Evolutionary conservation across 2,329 filamentous ascomycete species (phyloP), one percentile per base, ranked within the genome.

Genomic region (Cercospora nicotianae): DNA sequence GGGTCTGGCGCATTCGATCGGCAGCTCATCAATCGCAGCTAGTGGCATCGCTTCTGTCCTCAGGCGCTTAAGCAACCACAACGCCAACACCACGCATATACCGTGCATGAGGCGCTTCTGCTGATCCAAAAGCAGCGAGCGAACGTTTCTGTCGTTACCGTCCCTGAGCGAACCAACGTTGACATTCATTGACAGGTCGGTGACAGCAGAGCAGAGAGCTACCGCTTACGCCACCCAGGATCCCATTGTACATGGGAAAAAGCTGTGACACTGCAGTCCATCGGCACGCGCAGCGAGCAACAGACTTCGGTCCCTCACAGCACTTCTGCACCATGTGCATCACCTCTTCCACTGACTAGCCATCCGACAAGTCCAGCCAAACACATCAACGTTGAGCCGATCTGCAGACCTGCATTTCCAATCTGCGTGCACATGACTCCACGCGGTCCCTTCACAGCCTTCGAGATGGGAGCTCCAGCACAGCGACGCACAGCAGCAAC

Each of bases 381-480:
- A 30, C 26, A 30, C 53, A 30, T 58, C 26, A n/a, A 20, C 30
- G 26, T 58, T 58, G 26, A 30, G 53, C 53, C 30, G 53, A 58
- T 58, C 53, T 58, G 53, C 53, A 58, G 23, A 30, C 53, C 53
- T 58, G 53, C 53, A 58, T 58, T 58, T 58, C 26, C 53, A n/a
- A 16, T 3, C n/a, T 20, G 53, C 53, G 53, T 58, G 53, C 30
- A 33, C 53, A 30, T 58, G 53, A 58, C 53, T 58, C 53, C 7
- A 30, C 45, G 18, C 10, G n/a, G 9, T 23, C 45, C 45, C 18
- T 51, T n/a, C n/a, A n/a, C n/a, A n/a, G n/a, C n/a, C n/a, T n/a
- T 51, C 4, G 45, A 23, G 18, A 48, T 48, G 42, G n/a, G n/a
- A 48, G 33, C n/a, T 8, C 9, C n/a, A 18, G 6, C 42, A 42